These are phyloP conservation scores for Paxillus ammoniavirescens DNA, from an alignment of 768 basidiomycete species.

Conservation along the genomic window DNA sequence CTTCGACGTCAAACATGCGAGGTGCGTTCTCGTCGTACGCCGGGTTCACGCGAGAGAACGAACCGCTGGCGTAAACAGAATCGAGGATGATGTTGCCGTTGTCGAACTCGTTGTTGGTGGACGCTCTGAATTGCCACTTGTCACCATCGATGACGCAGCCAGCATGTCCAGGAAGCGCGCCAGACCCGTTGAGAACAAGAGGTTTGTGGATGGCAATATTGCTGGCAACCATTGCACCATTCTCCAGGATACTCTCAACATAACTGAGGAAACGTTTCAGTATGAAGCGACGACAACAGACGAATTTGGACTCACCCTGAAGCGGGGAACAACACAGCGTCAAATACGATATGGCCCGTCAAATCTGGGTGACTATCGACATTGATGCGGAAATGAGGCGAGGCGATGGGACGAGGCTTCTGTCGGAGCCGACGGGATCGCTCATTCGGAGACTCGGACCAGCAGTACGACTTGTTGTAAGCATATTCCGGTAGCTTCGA, in stretches of 20 bases:
- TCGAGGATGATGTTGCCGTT: slow-evolving; percentile 26
- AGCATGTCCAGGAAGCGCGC: slow-evolving; percentile 16
- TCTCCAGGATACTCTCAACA: slow-evolving; percentile 31
- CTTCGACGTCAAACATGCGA: slow-evolving; percentile 22
- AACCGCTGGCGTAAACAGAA: slow-evolving; percentile 29
- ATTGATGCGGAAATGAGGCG: slow-evolving; percentile 34
- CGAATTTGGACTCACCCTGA: slow-evolving; percentile 36
- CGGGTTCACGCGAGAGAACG: slow-evolving; percentile 25
- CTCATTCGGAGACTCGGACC: slow-evolving; percentile 25
- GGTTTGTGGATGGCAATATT: slow-evolving; percentile 31
- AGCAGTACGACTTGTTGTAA: slow-evolving; percentile 27
- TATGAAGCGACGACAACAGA: neutral
- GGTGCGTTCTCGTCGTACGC: slow-evolving; percentile 23
- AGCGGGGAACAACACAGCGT: slow-evolving; percentile 46
- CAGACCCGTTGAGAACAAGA: slow-evolving; percentile 21
- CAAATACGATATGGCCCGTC: slow-evolving; percentile 44
- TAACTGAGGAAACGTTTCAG: slow-evolving; percentile 17
- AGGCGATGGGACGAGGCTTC: slow-evolving; percentile 36
- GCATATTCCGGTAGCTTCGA: slow-evolving; percentile 30
- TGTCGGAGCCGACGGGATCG: slow-evolving; percentile 25
- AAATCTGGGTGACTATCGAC: slow-evolving; percentile 34
- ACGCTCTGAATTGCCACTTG: slow-evolving; percentile 29
- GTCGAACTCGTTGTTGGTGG: slow-evolving; percentile 21
- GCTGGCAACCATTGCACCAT: slow-evolving; percentile 29
- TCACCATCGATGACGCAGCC: slow-evolving; percentile 28